phyloP scores from a whole-genome alignment of 2,329 filamentous ascomycete species.

The Huntiella decipiens region DNA sequence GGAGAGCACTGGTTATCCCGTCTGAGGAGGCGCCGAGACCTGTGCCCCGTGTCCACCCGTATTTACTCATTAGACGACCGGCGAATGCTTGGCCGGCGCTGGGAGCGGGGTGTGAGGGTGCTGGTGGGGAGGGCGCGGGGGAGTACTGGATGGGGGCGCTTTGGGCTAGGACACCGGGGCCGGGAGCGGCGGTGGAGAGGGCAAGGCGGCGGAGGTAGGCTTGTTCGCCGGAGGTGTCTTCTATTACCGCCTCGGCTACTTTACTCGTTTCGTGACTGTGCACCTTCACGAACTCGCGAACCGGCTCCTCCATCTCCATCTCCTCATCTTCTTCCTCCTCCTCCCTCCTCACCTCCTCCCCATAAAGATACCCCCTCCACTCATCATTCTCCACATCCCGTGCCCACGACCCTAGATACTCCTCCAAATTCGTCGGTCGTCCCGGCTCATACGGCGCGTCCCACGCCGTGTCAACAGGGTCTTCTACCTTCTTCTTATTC shows the following conservation, averaged over 20 bases:
- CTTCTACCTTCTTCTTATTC: constrained; percentile 47
- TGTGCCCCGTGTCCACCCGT: constrained; percentile 77
- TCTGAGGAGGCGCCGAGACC: constrained; percentile 67
- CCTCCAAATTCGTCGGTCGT: constrained; percentile 64
- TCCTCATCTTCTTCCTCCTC: constrained; percentile 26
- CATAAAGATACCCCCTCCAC: constrained; percentile 71
- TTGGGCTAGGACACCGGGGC: constrained; percentile 30
- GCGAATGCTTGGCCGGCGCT: constrained; percentile 50
- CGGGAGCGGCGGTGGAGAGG: constrained; percentile 28
- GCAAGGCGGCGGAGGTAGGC: constrained; percentile 45
- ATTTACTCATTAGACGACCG: constrained; percentile 74
- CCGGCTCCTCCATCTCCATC: not conserved
- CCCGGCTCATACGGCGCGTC: constrained; percentile 79
- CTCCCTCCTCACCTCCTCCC: constrained; percentile 22
- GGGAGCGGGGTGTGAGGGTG: constrained; percentile 14
- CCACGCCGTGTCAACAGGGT: constrained; percentile 54
- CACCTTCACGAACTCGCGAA: constrained; percentile 17
- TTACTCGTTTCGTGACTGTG: not conserved
- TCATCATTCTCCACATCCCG: constrained; percentile 60
- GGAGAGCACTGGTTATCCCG: constrained; percentile 70
- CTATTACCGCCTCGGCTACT: constrained; percentile 17
- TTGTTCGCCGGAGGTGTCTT: constrained; percentile 43
- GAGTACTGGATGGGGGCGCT: constrained; percentile 58
- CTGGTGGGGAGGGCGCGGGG: constrained; percentile 21
- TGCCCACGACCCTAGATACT: constrained; percentile 71